phyloP scores from a whole-genome alignment of 108 stramenopile genomes.

The Asterionellopsis glacialis region DNA sequence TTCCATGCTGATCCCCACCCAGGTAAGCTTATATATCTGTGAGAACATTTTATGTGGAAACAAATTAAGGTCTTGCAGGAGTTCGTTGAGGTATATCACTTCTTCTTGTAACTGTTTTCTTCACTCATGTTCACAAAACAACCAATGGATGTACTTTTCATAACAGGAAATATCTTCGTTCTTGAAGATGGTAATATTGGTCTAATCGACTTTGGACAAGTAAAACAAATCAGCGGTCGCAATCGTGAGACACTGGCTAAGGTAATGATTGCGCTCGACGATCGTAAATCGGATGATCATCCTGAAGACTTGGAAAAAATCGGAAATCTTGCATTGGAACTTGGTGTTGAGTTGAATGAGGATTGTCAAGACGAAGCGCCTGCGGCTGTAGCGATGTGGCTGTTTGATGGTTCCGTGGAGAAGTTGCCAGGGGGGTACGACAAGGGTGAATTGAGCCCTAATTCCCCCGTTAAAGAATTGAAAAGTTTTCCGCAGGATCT shows the following conservation, averaged over 20 bases:
- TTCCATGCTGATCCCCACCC: constrained; percentile 69
- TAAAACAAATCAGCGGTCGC: constrained; percentile 81
- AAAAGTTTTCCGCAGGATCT: constrained; percentile 92
- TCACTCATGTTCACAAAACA: too few species aligned
- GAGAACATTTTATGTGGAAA: too few species aligned
- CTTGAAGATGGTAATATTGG: constrained; percentile 87
- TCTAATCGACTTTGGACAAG: constrained; percentile 94
- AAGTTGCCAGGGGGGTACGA: constrained; percentile 89
- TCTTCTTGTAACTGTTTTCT: too few species aligned
- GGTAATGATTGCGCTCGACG: constrained; percentile 87
- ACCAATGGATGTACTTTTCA: constrained; percentile 37
- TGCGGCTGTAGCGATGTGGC: constrained; percentile 89
- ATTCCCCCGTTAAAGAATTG: constrained; percentile 88
- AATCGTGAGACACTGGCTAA: constrained; percentile 78
- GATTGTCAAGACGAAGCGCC: constrained; percentile 69
- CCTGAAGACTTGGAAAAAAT: constrained; percentile 69
- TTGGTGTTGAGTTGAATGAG: constrained; percentile 80
- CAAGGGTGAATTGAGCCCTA: constrained; percentile 75
- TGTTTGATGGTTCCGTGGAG: constrained; percentile 80
- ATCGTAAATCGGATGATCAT: constrained; percentile 55
- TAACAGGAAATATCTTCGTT: constrained; percentile 93
- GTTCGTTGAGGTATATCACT: too few species aligned
- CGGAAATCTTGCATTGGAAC: constrained; percentile 74
- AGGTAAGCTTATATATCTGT: constrained; percentile 51
- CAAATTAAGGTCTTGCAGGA: too few species aligned